phyloP scores from a whole-genome alignment of 2,329 filamentous ascomycete genomes.

The Mycosphaerella arachidis region DNA sequence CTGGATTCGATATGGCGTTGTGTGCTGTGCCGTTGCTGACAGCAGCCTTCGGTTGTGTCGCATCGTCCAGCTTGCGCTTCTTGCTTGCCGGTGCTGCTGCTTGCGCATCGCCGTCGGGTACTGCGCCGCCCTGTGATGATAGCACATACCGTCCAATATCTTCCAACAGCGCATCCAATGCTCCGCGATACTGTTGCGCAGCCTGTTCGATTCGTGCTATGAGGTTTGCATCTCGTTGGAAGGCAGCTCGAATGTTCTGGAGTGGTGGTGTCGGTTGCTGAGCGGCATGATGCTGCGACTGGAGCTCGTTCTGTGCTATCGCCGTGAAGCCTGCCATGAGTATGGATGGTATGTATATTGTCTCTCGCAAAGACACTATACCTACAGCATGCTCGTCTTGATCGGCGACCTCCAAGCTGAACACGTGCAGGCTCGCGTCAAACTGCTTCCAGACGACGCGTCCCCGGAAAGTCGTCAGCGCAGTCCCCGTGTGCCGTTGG shows the following conservation, averaged over 20 bases:
- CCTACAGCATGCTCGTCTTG: background rate
- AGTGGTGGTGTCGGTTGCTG: background rate
- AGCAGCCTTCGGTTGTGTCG: conserved; percentile 10
- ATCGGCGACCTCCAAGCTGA: background rate
- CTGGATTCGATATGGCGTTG: conserved; percentile 31
- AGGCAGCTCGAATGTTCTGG: conserved; percentile 16
- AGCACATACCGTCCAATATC: conserved; percentile 46
- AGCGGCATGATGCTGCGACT: background rate
- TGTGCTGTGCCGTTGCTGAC: conserved; percentile 7
- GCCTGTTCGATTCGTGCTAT: conserved; percentile 17
- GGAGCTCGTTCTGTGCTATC: background rate
- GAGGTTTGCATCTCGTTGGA: conserved; percentile 14
- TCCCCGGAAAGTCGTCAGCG: background rate
- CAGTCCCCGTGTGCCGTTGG: no score
- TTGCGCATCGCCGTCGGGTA: conserved; percentile 28
- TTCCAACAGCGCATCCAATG: conserved; percentile 39
- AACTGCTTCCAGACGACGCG: background rate
- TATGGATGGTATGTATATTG: background rate
- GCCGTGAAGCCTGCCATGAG: background rate
- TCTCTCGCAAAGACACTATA: no score
- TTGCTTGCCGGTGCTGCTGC: conserved; percentile 31
- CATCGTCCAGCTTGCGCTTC: conserved; percentile 49
- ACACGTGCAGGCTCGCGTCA: conserved; percentile 4
- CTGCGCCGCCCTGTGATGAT: conserved; percentile 18
- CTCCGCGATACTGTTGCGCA: conserved; percentile 15